A percentile compares a stretch with the other conserved stretches of the same genome.
phyloP scores from a whole-genome alignment of 75 land plant genomes.

The Isoetes taiwanensis region DNA sequence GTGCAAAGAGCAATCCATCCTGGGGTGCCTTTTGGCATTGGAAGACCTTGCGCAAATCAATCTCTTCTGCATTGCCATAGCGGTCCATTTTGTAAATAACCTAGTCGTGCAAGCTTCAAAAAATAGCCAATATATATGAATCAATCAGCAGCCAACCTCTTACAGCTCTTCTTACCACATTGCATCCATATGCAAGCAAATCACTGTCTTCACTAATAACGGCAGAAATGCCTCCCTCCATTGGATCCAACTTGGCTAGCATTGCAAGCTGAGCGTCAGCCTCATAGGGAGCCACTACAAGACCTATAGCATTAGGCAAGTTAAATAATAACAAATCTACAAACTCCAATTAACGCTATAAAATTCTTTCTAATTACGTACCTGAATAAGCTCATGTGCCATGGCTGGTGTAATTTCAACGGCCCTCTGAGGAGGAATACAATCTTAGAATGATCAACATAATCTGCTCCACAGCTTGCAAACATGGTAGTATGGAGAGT shows the following conservation, averaged over 20 bases:
- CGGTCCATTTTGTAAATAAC: conserved; percentile 73
- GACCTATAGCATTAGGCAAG: conserved; percentile 57
- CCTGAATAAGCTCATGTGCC: conserved; percentile 73
- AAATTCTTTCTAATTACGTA: no score
- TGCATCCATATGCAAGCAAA: conserved; percentile 70
- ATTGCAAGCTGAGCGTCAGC: conserved; percentile 89
- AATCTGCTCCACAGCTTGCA: no score
- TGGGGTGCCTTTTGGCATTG: no score
- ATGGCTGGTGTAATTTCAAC: conserved; percentile 58
- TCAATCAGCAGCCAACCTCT: conserved; percentile 2
- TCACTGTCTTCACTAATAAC: conserved; percentile 91
- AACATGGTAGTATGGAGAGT: no score
- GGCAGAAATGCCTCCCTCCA: conserved; percentile 55
- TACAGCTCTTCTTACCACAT: conserved; percentile 31
- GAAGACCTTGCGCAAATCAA: no score
- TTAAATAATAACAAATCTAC: no score
- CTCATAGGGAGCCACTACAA: conserved; percentile 84
- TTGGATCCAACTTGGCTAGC: conserved; percentile 32
- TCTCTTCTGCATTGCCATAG: conserved; percentile 77
- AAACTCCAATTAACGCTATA: no score
- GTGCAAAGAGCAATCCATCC: conserved; percentile 25
- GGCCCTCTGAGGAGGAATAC: conserved; percentile 42
- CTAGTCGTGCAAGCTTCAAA: conserved; percentile 21
- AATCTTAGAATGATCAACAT: no score
- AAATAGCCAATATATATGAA: neutral